Conservation (phyloP, 1,139 yeast genomes). For the Debaryomycetaceae sp. region DNA sequence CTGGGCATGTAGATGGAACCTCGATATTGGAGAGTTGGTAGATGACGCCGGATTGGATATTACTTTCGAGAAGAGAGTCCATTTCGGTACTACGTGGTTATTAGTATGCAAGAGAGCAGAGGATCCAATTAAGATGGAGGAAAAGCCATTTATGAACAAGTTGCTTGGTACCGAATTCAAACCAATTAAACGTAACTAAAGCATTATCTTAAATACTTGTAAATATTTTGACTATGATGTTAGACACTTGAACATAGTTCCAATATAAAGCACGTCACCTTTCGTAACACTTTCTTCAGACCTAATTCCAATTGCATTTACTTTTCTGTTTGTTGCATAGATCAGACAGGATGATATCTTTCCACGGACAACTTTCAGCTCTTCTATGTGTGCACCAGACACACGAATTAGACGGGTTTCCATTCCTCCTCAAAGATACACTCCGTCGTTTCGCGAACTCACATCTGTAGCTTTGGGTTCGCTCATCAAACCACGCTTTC, state of each 20-base stretch:
- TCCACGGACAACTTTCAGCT: too few species aligned
- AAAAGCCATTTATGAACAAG: conserved; percentile 42
- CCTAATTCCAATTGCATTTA: too few species aligned
- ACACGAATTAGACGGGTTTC: too few species aligned
- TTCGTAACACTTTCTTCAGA: too few species aligned
- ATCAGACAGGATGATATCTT: too few species aligned
- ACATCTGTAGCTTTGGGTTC: conserved; percentile 1
- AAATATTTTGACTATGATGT: conserved; percentile 3
- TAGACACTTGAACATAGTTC: conserved; percentile 3
- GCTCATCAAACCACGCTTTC: conserved; percentile 20
- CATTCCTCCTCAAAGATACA: conserved; percentile 8
- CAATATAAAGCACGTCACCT: too few species aligned
- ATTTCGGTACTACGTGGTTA: conserved; percentile 94
- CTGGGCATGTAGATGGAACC: conserved; percentile 98
- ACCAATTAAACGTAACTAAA: conserved; percentile 20
- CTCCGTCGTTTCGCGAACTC: conserved; percentile 7
- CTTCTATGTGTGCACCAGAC: too few species aligned
- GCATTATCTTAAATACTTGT: conserved; percentile 8
- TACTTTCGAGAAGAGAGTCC: conserved; percentile 74
- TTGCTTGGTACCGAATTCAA: conserved; percentile 37
- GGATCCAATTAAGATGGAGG: conserved; percentile 47
- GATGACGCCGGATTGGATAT: conserved; percentile 83
- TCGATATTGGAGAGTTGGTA: conserved; percentile 83
- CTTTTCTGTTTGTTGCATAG: conserved; percentile 1
- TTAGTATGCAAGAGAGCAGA: conserved; percentile 70